Conservation (phyloP, 352 stramenopile genomes). For the Globisporangium nunn region DNA sequence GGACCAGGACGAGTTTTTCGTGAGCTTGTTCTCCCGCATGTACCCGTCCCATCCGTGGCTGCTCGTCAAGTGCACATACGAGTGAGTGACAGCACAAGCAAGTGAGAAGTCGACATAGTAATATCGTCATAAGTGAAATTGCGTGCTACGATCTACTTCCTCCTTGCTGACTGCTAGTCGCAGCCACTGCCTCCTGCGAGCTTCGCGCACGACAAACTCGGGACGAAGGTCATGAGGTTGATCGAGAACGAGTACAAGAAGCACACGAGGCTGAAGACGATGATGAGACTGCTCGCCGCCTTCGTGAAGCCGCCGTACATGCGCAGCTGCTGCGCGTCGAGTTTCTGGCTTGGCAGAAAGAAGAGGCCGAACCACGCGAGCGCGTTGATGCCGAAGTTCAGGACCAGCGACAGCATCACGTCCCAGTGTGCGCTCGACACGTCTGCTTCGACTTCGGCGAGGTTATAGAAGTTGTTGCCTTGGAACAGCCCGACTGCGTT, state of each 20-base stretch:
- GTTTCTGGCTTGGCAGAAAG: constrained; percentile 44
- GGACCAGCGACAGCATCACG: constrained; percentile 20
- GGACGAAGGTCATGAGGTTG: constrained; percentile 15
- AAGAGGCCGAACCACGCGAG: constrained; percentile 21
- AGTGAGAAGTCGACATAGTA: too few species aligned
- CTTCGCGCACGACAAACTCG: constrained; percentile 1
- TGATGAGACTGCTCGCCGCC: constrained; percentile 10
- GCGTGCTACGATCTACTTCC: too few species aligned
- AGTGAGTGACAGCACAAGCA: constrained; percentile 3
- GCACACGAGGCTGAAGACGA: constrained; percentile 6
- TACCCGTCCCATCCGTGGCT: constrained; percentile 78
- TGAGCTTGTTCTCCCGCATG: constrained; percentile 77
- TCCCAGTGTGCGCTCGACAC: constrained; percentile 8
- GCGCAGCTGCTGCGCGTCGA: constrained; percentile 59
- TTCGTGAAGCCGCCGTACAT: constrained; percentile 63
- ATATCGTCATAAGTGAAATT: background rate
- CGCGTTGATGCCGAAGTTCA: constrained; percentile 28
- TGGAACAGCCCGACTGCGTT: constrained; percentile 21
- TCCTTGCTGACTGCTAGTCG: background rate
- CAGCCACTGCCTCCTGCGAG: constrained; percentile 4
- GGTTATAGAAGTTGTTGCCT: constrained; percentile 19
- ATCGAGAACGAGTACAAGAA: constrained; percentile 12
- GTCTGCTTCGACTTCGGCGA: constrained; percentile 13
- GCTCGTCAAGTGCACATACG: constrained; percentile 56
- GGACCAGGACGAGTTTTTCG: constrained; percentile 83